Base-by-base conservation (phyloP, 2,329 filamentous ascomycete species). In the Trichophyton schoenleinii region DNA sequence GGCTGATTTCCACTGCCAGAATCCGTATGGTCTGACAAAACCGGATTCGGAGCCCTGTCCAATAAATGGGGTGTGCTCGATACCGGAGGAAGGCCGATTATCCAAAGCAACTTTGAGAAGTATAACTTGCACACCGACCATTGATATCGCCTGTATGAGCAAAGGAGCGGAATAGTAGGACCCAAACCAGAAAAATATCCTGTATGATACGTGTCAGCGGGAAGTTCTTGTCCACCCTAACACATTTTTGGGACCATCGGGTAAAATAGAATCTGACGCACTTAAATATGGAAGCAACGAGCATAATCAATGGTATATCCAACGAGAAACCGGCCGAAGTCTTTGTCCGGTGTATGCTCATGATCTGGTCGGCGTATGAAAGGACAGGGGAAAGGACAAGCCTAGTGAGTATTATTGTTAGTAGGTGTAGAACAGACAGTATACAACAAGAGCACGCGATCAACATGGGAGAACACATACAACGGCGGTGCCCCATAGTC, bases 301-400 rank as follows among this genome's bases (percentile, higher is more conserved):
- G 80, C 83, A 86, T 86, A 65, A 86, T 86, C 67, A 86, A 72
- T 15, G 83, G 83, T 42, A 86, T 85, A 68, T 87, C 84, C 66
- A 87, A 75, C 15, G 83, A 86, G 72, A 87, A 87, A 36, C 84
- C 84, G 38, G 80, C 80, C 3, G 83, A 85, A 61, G 77, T 82
- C 66, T 81, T 79, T 62, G 73, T 79, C 65, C 79, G 79, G 72
- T 85, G 80, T 68, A 86, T 86, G 66, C 80, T 82, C 70, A 83
- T 78, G 69, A 86, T 86, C 69, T 87, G 84, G 71, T 87, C 84
- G 63, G 82, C 79, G 74, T 87, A 87, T 66, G 81, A 84, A 58
- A 83, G 86, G 63, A 87, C 73, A 7, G 84, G 84, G 6, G 83
- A 85, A 7, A 82, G 79, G 59, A 85, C 76, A 64, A 87, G 79